phyloP scores from a whole-genome alignment of 2,329 filamentous ascomycete genomes.

The Ceratocystis lukuohia region DNA sequence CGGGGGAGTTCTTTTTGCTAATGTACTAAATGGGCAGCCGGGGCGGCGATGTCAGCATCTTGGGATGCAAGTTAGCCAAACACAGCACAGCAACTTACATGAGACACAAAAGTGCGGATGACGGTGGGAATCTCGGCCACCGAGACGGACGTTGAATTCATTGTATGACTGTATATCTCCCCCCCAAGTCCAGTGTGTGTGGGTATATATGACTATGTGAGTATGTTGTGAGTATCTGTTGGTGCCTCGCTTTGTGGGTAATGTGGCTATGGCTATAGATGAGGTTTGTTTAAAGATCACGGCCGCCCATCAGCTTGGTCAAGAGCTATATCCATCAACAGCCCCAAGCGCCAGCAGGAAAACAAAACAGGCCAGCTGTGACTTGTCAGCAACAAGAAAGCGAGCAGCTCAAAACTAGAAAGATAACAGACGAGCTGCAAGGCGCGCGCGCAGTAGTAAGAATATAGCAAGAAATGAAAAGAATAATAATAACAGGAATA shows the following conservation, averaged over 20 bases:
- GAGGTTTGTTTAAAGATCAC: not conserved
- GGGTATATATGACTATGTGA: not conserved
- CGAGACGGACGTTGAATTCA: conserved; percentile 61
- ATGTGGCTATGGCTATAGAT: not conserved
- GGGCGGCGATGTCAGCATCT: not conserved
- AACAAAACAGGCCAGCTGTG: not conserved
- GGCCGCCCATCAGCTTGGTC: not conserved
- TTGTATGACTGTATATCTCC: conserved; percentile 27
- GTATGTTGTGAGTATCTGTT: not conserved
- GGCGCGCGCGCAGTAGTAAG: not conserved
- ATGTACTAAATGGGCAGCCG: conserved; percentile 49
- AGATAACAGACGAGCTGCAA: not conserved
- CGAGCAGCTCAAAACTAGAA: not conserved
- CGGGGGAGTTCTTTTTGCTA: conserved; percentile 42
- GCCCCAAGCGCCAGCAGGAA: not conserved
- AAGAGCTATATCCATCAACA: not conserved
- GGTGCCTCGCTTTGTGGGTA: not conserved
- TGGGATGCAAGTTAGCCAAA: not conserved
- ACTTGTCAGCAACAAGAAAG: not conserved
- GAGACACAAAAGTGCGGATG: conserved; percentile 71
- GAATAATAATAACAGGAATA: not conserved
- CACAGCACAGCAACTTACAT: conserved; percentile 44
- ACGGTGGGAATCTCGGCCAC: conserved; percentile 79
- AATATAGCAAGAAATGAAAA: conserved; percentile 1
- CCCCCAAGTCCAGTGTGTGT: not conserved